Percentiles rank a stretch among this genome's conserved stretches.
Evolutionary conservation across 2,329 filamentous ascomycete species (phyloP).

Genomic region (Pseudocercospora vitis): DNA sequence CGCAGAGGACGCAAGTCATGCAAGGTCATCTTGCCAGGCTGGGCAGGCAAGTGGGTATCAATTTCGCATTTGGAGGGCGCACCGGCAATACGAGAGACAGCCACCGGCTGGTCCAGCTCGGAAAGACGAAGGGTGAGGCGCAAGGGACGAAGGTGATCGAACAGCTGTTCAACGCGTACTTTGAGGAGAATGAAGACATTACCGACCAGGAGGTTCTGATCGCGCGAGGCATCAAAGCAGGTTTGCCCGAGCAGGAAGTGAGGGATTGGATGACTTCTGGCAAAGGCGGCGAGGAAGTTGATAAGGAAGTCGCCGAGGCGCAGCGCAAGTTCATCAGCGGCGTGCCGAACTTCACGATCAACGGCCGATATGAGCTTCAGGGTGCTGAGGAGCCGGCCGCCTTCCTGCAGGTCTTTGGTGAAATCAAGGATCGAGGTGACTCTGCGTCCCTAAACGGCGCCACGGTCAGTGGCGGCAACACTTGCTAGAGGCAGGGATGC

Average conservation of each 20-base stretch:
- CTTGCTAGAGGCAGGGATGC: slow-evolving; percentile 13
- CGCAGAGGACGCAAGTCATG: slow-evolving; percentile 60
- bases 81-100: slow-evolving; percentile 77
- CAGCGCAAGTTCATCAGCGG: slow-evolving; percentile 58
- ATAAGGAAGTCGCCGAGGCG: slow-evolving; percentile 49
- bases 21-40: slow-evolving; percentile 57
- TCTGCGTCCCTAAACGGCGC: background rate
- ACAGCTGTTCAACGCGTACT: slow-evolving; percentile 61
- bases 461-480: slow-evolving; percentile 21
- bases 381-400: slow-evolving; percentile 70
- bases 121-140: slow-evolving; percentile 54
- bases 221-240: slow-evolving; percentile 45
- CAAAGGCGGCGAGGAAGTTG: slow-evolving; percentile 47
- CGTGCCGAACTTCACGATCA: slow-evolving; percentile 74
- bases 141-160: slow-evolving; percentile 62
- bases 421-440: slow-evolving; percentile 49
- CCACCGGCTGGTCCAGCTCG: slow-evolving; percentile 74
- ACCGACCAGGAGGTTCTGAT: slow-evolving; percentile 44
- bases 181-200: slow-evolving; percentile 51
- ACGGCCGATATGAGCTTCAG: slow-evolving; percentile 64
- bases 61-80: slow-evolving; percentile 69
- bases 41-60: slow-evolving; percentile 67
- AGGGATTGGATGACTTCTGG: slow-evolving; percentile 46
- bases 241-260: slow-evolving; percentile 45
- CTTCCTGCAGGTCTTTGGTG: slow-evolving; percentile 66